A percentile compares a stretch with the other conserved stretches of the same genome.
Evolutionary conservation across 768 basidiomycete genomes (phyloP).

Genomic region (Suillus decipiens): DNA sequence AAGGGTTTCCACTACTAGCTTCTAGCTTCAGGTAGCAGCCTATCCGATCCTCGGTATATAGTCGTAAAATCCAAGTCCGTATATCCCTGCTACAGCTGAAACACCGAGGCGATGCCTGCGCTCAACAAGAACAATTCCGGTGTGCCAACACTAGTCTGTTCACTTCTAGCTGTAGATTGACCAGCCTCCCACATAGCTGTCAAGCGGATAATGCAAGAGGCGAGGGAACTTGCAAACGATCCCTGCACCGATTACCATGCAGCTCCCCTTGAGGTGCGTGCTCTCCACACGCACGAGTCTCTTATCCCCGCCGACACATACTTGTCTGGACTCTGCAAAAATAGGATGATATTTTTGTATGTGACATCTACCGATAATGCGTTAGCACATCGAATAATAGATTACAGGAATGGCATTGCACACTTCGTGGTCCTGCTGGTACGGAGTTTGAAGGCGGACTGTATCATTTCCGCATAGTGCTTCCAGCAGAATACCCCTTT

Average conservation of each 20-base stretch:
- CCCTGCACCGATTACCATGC: conserved; percentile 87
- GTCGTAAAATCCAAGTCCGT: not conserved
- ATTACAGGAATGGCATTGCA: conserved; percentile 90
- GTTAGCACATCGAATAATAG: conserved; percentile 22
- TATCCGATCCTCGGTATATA: not conserved
- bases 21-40: not conserved
- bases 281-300: conserved; percentile 7
- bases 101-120: conserved; percentile 27
- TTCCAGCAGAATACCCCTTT: conserved; percentile 96
- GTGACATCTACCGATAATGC: conserved; percentile 29
- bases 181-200: conserved; percentile 56
- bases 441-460: conserved; percentile 94
- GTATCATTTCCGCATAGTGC: conserved; percentile 91
- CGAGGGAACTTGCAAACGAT: conserved; percentile 83
- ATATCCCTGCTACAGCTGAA: not conserved
- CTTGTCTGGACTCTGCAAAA: conserved; percentile 6
- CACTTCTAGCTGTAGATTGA: not conserved
- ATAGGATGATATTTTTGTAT: conserved; percentile 87
- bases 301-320: conserved; percentile 14
- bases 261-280: conserved; percentile 69
- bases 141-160: conserved; percentile 32
- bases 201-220: conserved; percentile 97
- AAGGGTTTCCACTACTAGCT: not conserved
- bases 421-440: conserved; percentile 83
- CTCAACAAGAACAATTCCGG: conserved; percentile 92